Conservation (phyloP, 345 rosid genomes). For the Eucalyptus guilfoylei region DNA sequence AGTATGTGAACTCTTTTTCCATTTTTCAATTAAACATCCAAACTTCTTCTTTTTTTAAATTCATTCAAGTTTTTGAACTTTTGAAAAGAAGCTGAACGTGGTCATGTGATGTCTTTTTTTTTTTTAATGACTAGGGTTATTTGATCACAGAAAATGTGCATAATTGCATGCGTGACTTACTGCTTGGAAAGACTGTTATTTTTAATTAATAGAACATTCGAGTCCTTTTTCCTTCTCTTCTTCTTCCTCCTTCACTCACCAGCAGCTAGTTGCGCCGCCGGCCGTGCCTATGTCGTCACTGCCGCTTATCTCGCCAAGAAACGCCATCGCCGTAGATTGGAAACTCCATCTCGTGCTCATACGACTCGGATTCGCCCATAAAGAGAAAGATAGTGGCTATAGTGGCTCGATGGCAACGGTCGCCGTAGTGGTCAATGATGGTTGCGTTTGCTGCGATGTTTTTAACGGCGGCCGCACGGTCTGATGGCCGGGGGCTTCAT, state of each 20-base stretch:
- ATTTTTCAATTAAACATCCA: neutral
- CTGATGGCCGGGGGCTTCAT: neutral
- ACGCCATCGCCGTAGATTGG: neutral
- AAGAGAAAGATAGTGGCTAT: no score
- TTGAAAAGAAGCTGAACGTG: neutral
- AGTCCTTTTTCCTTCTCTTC: neutral
- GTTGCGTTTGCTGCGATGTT: neutral
- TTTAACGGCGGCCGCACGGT: neutral
- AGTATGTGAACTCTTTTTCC: neutral
- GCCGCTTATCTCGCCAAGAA: neutral
- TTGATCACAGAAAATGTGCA: neutral
- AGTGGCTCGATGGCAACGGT: no score
- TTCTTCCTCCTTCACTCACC: neutral
- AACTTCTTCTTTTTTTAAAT: no score
- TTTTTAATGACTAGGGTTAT: neutral
- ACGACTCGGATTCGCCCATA: no score
- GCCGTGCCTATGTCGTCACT: neutral
- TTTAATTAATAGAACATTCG: no score
- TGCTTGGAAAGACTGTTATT: no score
- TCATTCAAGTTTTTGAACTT: neutral
- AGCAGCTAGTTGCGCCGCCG: neutral
- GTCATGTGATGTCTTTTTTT: neutral
- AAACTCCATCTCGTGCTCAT: no score
- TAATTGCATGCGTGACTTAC: no score
- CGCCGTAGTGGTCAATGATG: neutral